Evolutionary conservation across 176 grass and related monocot genomes (phyloP).

Genomic region (Leersia perrieri): DNA sequence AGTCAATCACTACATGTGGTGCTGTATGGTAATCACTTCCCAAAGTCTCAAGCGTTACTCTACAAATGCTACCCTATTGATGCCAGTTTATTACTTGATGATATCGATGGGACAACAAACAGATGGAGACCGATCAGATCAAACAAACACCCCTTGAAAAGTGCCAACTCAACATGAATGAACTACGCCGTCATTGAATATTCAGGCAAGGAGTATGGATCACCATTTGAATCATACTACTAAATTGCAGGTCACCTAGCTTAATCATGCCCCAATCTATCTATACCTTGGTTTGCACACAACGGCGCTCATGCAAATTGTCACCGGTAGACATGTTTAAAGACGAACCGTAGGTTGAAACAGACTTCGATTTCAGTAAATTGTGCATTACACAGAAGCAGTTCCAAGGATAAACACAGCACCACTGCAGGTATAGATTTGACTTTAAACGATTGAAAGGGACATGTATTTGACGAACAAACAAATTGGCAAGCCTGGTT

Average conservation of each 20-base stretch:
- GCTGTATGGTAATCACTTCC: neutral
- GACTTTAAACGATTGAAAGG: neutral
- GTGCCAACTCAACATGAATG: conserved; percentile 1
- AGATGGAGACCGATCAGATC: neutral
- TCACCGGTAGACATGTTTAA: neutral
- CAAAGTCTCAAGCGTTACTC: neutral
- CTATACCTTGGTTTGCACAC: neutral
- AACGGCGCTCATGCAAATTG: no score
- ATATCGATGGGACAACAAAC: neutral
- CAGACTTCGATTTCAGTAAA: neutral
- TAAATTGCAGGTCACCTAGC: neutral
- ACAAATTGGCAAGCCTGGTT: neutral
- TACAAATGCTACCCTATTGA: neutral
- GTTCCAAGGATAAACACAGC: neutral
- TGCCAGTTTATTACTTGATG: conserved; percentile 1
- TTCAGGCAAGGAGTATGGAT: conserved; percentile 18
- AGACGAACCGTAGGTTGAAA: neutral
- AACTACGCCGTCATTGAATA: neutral
- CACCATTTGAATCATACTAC: neutral
- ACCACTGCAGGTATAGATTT: neutral
- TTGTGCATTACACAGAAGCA: neutral
- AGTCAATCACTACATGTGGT: neutral
- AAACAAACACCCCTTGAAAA: neutral
- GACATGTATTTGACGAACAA: neutral
- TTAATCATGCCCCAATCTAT: neutral